These are phyloP conservation scores for Psilocybe tampanensis DNA, from an alignment of 768 basidiomycete species.

Conservation along the genomic window DNA sequence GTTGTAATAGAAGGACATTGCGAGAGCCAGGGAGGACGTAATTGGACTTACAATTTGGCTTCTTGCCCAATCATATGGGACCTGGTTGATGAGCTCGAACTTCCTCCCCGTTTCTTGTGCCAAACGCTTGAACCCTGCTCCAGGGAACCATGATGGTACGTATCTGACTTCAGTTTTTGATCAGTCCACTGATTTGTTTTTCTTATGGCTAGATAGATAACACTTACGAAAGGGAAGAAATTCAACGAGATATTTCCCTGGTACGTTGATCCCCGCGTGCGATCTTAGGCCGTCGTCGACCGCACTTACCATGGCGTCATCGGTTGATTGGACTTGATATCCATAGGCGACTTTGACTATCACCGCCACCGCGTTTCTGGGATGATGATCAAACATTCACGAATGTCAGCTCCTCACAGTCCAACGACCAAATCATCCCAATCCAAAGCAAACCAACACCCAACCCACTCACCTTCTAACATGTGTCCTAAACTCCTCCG, in stretches of 20 bases:
- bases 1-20: not conserved
- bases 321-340: constrained; percentile 33
- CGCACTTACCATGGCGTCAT: constrained; percentile 34
- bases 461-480: constrained; percentile 31
- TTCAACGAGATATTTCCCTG: constrained; percentile 42
- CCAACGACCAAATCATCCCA: too few species aligned
- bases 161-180: constrained; percentile 30
- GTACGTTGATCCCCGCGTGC: constrained; percentile 23
- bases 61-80: constrained; percentile 35
- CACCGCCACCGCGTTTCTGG: constrained; percentile 35
- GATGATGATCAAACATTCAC: not conserved
- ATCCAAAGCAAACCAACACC: not conserved
- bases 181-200: not conserved
- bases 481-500: constrained; percentile 29
- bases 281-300: constrained; percentile 33
- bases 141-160: constrained; percentile 46
- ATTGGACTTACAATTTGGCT: constrained; percentile 27
- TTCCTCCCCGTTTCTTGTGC: constrained; percentile 20
- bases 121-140: constrained; percentile 39
- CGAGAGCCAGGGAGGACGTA: not conserved
- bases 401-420: too few species aligned
- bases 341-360: constrained; percentile 44
- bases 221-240: constrained; percentile 31
- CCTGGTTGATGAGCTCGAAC: constrained; percentile 21
- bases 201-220: not conserved